Evolutionary conservation across 2,329 filamentous ascomycete species (phyloP), one percentile per base, ranked within the genome.

Genomic region (Akanthomyces uredinophilus): DNA sequence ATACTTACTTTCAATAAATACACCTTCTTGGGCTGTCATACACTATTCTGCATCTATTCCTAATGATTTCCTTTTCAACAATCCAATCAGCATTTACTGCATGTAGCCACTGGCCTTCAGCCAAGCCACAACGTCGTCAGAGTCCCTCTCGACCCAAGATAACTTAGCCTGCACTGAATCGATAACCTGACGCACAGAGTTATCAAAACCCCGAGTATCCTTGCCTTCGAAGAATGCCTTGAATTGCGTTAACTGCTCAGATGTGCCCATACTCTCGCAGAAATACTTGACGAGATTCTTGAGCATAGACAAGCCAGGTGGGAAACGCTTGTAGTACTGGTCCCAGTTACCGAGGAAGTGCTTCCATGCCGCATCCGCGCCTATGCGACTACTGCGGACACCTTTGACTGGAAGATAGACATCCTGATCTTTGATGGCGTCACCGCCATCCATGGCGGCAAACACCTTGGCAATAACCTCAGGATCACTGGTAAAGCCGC

Each of bases 281-380:
- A 88, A 89, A 69, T 96, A 91, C 63, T 87, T 86, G 4, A 98
- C 90, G 68, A 97, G 88, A 50, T 84, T 88, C 66, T 92, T 90
- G 53, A 98, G 81, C 85, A 98, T 94, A 39, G 89, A 88, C 13
- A 96, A 83, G 20, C 87, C 88, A 16, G 94, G 91, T 24, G 93
- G 93, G 51, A 97, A 84, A 70, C 90, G 88, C 81, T 90, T 87
- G 73, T 86, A 84, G 57, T 53, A 60, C 7, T 13, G 82, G 18
- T 90, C 90, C 92, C 94, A 98, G 77, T 96, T 94, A 66, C 87
- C 82, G 72, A 88, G 89, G 80, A 96, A 82, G 90, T 91, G 98
- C 20, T 74, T 75, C 83, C 90, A 97, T 63, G 96, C 83, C 5
- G 89, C 90, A 61, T 90, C 80, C 60, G 96, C 89, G 67, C 94